Conservation (phyloP, 768 basidiomycete species). For the Tulasnella sp. region DNA sequence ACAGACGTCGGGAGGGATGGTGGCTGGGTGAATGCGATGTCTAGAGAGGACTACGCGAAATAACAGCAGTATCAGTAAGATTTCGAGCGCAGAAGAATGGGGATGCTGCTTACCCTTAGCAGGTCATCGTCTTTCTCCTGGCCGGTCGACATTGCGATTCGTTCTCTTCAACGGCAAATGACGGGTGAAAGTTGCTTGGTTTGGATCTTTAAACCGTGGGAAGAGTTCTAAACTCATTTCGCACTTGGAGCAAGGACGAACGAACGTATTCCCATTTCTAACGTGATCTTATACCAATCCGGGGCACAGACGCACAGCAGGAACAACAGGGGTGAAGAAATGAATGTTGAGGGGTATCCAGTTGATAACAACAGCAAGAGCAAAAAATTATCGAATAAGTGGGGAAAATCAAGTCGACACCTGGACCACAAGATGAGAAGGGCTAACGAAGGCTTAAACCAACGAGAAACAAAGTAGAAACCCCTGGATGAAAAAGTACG, state of each 20-base stretch:
- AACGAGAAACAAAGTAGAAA: not conserved
- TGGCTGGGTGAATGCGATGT: slow-evolving; percentile 22
- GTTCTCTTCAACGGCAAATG: not conserved
- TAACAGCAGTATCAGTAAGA: not conserved
- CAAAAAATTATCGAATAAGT: not conserved
- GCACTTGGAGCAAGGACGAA: not conserved
- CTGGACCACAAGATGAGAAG: not conserved
- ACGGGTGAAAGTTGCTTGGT: slow-evolving; percentile 7
- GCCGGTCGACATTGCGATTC: slow-evolving; percentile 22
- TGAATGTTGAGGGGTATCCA: not conserved
- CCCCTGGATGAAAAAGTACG: not conserved
- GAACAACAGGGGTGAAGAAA: not conserved
- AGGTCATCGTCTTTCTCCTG: slow-evolving; percentile 5
- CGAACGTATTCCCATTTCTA: not conserved
- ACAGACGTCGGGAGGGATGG: slow-evolving; percentile 23
- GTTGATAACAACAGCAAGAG: not conserved
- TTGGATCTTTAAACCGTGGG: slow-evolving; percentile 14
- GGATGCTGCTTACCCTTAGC: not conserved
- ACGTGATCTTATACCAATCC: not conserved
- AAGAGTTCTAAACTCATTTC: not conserved
- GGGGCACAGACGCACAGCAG: not conserved
- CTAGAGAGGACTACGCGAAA: not conserved
- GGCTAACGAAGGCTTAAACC: slow-evolving; percentile 2
- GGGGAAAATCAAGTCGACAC: not conserved
- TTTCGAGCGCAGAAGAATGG: not conserved